Conservation (phyloP, 2,329 filamentous ascomycete genomes). For the Apiospora hydei region DNA sequence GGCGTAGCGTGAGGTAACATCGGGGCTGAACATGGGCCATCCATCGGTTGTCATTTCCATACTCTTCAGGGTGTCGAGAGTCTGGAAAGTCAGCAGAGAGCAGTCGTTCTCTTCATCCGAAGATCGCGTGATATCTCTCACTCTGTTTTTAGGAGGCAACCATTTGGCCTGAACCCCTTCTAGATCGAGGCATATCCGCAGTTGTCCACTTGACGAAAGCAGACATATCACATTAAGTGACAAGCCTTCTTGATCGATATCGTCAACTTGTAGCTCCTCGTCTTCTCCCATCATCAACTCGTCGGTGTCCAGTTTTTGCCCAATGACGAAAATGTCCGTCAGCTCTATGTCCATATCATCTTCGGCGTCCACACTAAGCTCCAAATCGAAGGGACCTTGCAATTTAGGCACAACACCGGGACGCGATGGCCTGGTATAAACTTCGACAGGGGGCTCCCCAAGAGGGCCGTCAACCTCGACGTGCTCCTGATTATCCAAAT, state of each 20-base stretch:
- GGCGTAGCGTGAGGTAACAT: slow-evolving; percentile 67
- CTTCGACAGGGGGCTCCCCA: slow-evolving; percentile 59
- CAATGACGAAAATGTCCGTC: slow-evolving; percentile 69
- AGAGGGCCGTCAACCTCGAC: slow-evolving; percentile 57
- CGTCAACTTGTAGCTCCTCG: slow-evolving; percentile 64
- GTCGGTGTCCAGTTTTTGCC: slow-evolving; percentile 65
- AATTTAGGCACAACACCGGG: slow-evolving; percentile 66
- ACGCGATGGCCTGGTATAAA: slow-evolving; percentile 63
- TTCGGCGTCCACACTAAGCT: slow-evolving; percentile 60
- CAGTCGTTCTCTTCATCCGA: slow-evolving; percentile 50
- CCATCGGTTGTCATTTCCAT: slow-evolving; percentile 62
- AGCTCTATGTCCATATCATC: slow-evolving; percentile 64
- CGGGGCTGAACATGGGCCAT: slow-evolving; percentile 70
- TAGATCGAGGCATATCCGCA: slow-evolving; percentile 67
- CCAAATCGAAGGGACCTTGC: slow-evolving; percentile 68
- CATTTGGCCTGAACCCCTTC: slow-evolving; percentile 71
- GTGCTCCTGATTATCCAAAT: slow-evolving; percentile 69
- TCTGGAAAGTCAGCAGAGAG: slow-evolving; percentile 66
- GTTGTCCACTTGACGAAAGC: slow-evolving; percentile 65
- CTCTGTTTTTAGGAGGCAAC: slow-evolving; percentile 65
- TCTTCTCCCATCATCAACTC: slow-evolving; percentile 71
- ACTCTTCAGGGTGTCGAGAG: slow-evolving; percentile 64
- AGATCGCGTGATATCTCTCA: slow-evolving; percentile 49
- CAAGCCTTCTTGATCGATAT: slow-evolving; percentile 64
- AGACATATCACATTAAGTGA: slow-evolving; percentile 67